These are phyloP conservation scores for Euphorbia schlechtendalii DNA, from an alignment of 441 rosid species.

Conservation along the genomic window DNA sequence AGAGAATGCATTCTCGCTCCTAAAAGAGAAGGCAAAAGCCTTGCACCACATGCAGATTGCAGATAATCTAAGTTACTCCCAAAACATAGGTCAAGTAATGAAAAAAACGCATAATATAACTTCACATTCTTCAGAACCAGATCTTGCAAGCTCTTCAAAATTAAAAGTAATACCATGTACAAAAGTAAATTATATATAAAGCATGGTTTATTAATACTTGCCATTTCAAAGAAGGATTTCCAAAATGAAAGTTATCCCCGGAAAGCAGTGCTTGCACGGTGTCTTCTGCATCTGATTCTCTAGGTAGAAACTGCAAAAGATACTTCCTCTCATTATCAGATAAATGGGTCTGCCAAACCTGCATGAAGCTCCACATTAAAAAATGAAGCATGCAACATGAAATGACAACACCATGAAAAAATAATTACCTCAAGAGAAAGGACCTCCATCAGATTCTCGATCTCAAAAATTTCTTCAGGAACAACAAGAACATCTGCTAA, in stretches of 20 bases:
- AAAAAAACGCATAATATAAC: neutral
- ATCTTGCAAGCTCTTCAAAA: neutral
- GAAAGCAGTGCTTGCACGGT: conserved; percentile 56
- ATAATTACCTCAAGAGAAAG: conserved; percentile 67
- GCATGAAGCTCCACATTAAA: conserved; percentile 20
- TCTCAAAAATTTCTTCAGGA: conserved; percentile 64
- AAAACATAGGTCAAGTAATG: neutral
- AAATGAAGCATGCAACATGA: conserved; percentile 9
- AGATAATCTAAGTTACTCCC: conserved; percentile 5
- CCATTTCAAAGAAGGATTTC: conserved; percentile 81
- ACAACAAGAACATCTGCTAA: conserved; percentile 65
- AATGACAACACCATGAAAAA: neutral
- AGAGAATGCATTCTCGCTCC: conserved; percentile 1
- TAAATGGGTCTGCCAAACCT: conserved; percentile 71
- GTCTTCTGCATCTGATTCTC: conserved; percentile 50
- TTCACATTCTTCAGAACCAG: neutral
- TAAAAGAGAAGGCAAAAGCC: neutral
- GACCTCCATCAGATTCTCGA: conserved; percentile 56
- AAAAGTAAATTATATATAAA: neutral
- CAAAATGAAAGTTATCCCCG: conserved; percentile 81
- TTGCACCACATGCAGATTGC: neutral
- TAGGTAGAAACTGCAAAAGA: conserved; percentile 79
- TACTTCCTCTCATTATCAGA: conserved; percentile 63
- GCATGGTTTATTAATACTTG: conserved; percentile 28
- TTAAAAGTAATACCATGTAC: neutral